A percentile compares a stretch with the other conserved stretches of the same genome.
phyloP scores from a whole-genome alignment of 2,329 filamentous ascomycete genomes.

The Nothophaeocryptopus gaeumannii region DNA sequence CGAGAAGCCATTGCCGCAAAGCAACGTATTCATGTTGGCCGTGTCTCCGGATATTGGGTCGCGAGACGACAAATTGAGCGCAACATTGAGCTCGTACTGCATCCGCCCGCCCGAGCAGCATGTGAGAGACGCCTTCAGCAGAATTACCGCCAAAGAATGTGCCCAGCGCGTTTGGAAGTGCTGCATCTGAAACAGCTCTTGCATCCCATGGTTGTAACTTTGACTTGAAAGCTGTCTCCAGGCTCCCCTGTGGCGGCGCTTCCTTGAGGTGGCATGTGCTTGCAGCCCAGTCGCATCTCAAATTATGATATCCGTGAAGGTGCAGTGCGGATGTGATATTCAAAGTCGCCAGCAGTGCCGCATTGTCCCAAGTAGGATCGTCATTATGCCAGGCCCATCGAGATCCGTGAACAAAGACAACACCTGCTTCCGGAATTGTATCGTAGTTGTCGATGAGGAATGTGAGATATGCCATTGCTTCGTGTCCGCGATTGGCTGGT shows the following conservation, averaged over 20 bases:
- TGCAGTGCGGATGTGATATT: constrained; percentile 41
- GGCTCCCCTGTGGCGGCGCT: constrained; percentile 37
- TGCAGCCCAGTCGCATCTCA: constrained; percentile 51
- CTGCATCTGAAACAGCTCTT: constrained; percentile 29
- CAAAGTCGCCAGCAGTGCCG: constrained; percentile 38
- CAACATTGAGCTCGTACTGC: constrained; percentile 43
- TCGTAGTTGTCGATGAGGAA: constrained; percentile 62
- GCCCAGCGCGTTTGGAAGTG: constrained; percentile 19
- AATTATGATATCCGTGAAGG: constrained; percentile 46
- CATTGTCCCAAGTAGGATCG: constrained; percentile 45
- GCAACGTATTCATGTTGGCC: constrained; percentile 50
- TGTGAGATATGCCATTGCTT: constrained; percentile 60
- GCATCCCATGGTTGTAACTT: constrained; percentile 44
- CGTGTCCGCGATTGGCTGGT: constrained; percentile 56
- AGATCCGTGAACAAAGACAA: constrained; percentile 60
- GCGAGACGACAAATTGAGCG: constrained; percentile 55
- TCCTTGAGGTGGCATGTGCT: constrained; percentile 40
- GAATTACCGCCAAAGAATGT: constrained; percentile 30
- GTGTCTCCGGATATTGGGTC: constrained; percentile 50
- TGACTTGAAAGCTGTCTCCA: constrained; percentile 41
- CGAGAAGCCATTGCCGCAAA: constrained; percentile 54
- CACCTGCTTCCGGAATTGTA: constrained; percentile 51
- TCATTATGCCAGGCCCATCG: constrained; percentile 58
- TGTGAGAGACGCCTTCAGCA: constrained; percentile 24
- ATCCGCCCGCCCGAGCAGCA: constrained; percentile 41